Percentiles rank a stretch among this genome's conserved stretches.
Conservation (phyloP, 2,329 filamentous ascomycete species). For the Cucurbitaria berberidis region DNA sequence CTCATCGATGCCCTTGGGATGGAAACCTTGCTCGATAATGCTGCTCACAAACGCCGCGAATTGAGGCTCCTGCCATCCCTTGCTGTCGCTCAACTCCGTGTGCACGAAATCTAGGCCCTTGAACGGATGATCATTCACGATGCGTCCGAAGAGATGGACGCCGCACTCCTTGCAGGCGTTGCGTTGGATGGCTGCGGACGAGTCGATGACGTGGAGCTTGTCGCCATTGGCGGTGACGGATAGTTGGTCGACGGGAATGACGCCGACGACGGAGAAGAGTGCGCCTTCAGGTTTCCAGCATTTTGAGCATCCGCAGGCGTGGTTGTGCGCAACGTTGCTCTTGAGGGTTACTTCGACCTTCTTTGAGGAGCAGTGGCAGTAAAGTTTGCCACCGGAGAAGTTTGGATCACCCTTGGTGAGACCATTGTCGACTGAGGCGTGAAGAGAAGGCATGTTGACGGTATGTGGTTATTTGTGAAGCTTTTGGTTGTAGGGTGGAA, state of each 20-base stretch:
- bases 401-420: constrained; percentile 61
- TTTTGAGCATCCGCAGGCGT: constrained; percentile 74
- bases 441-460: constrained; percentile 55
- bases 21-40: constrained; percentile 71
- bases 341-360: constrained; percentile 64
- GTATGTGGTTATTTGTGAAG: neutral
- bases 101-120: constrained; percentile 74
- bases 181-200: constrained; percentile 64
- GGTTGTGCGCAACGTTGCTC: constrained; percentile 70
- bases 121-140: constrained; percentile 69
- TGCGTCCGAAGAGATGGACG: constrained; percentile 72
- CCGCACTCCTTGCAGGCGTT: constrained; percentile 48
- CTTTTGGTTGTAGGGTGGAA: neutral
- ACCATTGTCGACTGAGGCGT: constrained; percentile 69
- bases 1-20: constrained; percentile 60
- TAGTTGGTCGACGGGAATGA: constrained; percentile 63
- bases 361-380: constrained; percentile 64
- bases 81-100: constrained; percentile 63
- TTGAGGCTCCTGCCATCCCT: constrained; percentile 75
- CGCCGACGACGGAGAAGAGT: constrained; percentile 69
- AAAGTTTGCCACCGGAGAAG: constrained; percentile 66
- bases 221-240: constrained; percentile 62
- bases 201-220: constrained; percentile 63
- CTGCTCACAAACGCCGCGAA: constrained; percentile 72
- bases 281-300: constrained; percentile 72